phyloP scores from a whole-genome alignment of 805 yeast genomes.

The Sugiyamaella americana region DNA sequence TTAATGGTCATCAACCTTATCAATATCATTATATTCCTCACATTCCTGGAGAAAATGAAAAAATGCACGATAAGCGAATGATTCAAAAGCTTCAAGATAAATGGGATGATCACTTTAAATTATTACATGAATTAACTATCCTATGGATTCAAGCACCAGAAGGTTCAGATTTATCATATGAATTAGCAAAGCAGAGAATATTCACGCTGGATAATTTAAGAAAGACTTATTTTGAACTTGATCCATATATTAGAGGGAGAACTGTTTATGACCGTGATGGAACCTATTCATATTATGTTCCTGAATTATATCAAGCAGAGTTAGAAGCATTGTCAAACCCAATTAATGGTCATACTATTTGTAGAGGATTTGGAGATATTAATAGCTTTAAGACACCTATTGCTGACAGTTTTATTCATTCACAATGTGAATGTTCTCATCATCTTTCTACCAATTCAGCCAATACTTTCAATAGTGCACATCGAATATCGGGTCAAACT shows the following conservation, averaged over 20 bases:
- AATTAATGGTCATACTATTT: too few species aligned
- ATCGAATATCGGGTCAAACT: too few species aligned
- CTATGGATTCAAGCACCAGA: constrained; percentile 61
- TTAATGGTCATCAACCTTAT: constrained; percentile 67
- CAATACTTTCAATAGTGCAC: too few species aligned
- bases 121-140: constrained; percentile 59
- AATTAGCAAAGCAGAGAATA: constrained; percentile 34
- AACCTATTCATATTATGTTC: constrained; percentile 37
- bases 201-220: constrained; percentile 48
- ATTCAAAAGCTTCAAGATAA: constrained; percentile 42
- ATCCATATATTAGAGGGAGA: constrained; percentile 76
- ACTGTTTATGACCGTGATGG: constrained; percentile 76
- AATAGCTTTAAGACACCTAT: too few species aligned
- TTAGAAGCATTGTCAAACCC: too few species aligned
- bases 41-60: constrained; percentile 50
- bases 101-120: constrained; percentile 48
- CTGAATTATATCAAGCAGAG: constrained; percentile 14
- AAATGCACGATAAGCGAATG: constrained; percentile 35
- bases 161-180: not conserved
- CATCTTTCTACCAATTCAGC: too few species aligned
- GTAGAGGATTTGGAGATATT: too few species aligned
- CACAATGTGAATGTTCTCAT: too few species aligned
- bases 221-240: constrained; percentile 59
- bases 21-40: constrained; percentile 61
- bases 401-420: too few species aligned